These are phyloP conservation scores for Xerophyta viscosa DNA, from an alignment of 106 monocot species.

Conservation along the genomic window DNA sequence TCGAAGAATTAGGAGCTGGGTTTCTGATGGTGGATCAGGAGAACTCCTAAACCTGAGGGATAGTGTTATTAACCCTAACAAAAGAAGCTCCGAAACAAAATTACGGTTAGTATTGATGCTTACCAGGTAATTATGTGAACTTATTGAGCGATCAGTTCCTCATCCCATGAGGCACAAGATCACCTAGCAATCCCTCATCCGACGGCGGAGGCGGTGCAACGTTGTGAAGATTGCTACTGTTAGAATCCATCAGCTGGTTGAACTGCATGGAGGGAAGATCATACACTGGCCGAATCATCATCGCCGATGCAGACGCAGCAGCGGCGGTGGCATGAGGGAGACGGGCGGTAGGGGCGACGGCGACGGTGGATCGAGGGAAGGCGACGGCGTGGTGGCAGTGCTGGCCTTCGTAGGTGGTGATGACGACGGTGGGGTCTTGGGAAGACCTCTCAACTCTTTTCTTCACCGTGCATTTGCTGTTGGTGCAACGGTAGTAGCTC, in stretches of 20 bases:
- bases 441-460: conserved; percentile 49
- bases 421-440: conserved; percentile 34
- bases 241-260: conserved; percentile 4
- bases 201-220: no score
- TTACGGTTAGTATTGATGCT: no score
- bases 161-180: conserved; percentile 35
- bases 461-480: conserved; percentile 45
- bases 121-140: no score
- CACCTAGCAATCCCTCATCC: conserved; percentile 31
- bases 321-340: conserved; percentile 5
- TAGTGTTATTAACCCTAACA: no score
- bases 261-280: conserved; percentile 6
- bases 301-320: no score
- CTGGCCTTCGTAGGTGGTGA: conserved; percentile 62
- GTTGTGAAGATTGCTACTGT: no score
- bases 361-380: conserved; percentile 18
- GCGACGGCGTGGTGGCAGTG: conserved; percentile 53
- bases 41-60: no score
- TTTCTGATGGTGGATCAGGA: no score
- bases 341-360: neutral
- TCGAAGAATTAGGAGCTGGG: no score
- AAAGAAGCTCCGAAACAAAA: no score
- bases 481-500: conserved; percentile 65
- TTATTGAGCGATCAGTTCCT: conserved; percentile 41
- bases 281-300: no score